Percentiles rank a stretch among this genome's conserved stretches.
These are phyloP conservation scores for Mycena rebaudengoi DNA, from an alignment of 768 basidiomycete genomes.

Conservation along the genomic window DNA sequence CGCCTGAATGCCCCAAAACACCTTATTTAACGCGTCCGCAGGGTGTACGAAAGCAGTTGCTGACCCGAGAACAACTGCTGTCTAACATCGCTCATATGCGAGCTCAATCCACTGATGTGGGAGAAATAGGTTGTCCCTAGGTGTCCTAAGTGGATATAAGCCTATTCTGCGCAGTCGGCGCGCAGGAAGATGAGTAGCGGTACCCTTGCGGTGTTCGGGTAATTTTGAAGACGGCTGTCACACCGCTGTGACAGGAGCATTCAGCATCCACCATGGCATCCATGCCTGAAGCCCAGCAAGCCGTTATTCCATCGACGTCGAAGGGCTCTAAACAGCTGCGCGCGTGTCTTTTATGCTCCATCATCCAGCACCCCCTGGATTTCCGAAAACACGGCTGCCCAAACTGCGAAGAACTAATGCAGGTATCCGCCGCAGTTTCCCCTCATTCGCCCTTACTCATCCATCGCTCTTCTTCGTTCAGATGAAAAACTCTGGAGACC, in stretches of 20 bases:
- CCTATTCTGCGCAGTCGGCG: no score
- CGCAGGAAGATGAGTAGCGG: neutral
- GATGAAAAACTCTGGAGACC: conserved; percentile 90
- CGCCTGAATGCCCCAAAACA: conserved; percentile 56
- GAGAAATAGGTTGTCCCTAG: neutral
- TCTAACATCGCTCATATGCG: conserved; percentile 70
- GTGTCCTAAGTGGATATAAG: neutral
- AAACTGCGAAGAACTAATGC: conserved; percentile 95
- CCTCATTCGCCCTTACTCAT: neutral
- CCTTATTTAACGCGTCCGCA: neutral
- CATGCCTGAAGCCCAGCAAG: conserved; percentile 3
- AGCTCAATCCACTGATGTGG: neutral
- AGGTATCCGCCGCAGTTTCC: conserved; percentile 58
- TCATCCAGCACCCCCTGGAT: conserved; percentile 84
- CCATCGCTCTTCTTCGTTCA: conserved; percentile 40
- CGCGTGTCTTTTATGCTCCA: conserved; percentile 93
- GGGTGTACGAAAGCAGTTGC: conserved; percentile 20
- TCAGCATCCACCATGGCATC: neutral
- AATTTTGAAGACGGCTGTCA: neutral
- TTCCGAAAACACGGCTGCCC: conserved; percentile 91
- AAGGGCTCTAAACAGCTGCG: conserved; percentile 76
- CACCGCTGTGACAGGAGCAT: neutral
- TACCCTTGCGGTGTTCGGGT: neutral
- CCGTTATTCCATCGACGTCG: conserved; percentile 61
- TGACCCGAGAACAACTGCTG: conserved; percentile 73